Percentiles rank a stretch among this genome's conserved stretches.
Evolutionary conservation across 163 green algal genomes (phyloP).

Genomic region (Volvox carteri): DNA sequence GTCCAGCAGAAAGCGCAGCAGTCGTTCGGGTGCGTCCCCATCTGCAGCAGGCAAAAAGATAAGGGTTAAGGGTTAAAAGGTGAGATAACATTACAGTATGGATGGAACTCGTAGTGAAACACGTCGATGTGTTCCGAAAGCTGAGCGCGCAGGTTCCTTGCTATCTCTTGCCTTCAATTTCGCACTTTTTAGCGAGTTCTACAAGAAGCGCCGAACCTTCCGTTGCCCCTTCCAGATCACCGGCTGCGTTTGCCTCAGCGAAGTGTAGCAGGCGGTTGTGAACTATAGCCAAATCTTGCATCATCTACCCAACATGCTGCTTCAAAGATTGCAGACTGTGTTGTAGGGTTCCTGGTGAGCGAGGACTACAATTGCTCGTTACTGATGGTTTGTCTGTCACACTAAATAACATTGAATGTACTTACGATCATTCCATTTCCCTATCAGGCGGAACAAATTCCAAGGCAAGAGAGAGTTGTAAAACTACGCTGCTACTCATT

Average conservation of each 20-base stretch:
- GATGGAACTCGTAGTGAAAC: neutral
- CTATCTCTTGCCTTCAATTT: neutral
- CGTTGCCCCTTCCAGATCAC: neutral
- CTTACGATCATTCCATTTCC: neutral
- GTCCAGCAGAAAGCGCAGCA: slow-evolving; percentile 14
- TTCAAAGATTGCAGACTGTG: neutral
- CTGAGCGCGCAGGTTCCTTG: neutral
- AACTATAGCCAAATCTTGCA: neutral
- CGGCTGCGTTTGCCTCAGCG: neutral
- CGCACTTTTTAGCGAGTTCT: neutral
- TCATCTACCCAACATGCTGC: neutral
- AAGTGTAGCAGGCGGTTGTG: neutral
- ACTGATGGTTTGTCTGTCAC: neutral
- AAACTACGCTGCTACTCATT: too few relatives aligned
- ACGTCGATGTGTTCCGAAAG: neutral
- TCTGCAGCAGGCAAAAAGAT: neutral
- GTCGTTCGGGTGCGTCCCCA: neutral
- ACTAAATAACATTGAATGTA: neutral
- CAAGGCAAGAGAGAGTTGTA: too few relatives aligned
- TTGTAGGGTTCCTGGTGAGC: neutral
- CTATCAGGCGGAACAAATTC: too few relatives aligned
- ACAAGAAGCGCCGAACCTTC: neutral
- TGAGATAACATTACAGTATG: neutral
- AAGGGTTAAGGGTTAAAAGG: neutral
- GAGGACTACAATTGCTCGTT: too few relatives aligned